Base-by-base conservation (phyloP, 179 eudicot genomes). In the Beta lomatogona region DNA sequence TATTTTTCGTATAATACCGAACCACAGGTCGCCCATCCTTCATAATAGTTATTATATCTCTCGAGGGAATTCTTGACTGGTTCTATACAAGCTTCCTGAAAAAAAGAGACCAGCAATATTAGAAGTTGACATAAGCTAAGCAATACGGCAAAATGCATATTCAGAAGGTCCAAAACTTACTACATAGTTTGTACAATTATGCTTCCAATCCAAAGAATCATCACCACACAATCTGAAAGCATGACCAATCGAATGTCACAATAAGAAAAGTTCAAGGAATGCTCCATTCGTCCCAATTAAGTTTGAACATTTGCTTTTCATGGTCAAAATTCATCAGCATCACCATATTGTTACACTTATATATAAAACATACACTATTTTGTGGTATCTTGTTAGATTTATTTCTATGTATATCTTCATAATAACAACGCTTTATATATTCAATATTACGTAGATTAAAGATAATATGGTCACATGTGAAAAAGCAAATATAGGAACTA, bases 21-120 rank as follows among this genome's bases (percentile, higher is more conserved):
- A 64, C 82, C 87, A 81, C 83, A 82, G 79, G 73, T 72, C 57
- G 78, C 76, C 89, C 89, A 90, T 58, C 85, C 77, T 67, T 83
- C 82, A 76, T 86, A 83, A 80, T 84, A 84, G 63, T 58, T 77
- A 50, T 80, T 52, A 73, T 72, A 90, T 82, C 83, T 83, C 74
- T 83, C 82, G 68, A 86, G 81, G 41, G 86, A 80, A 13, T 64
- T 78, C 79, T 53, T 79, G 22, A 85, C 87, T 66, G 65, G 22
- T 19, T 74, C 78, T 80, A 79, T 77, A 48, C 11, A 80, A 73
- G 82, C 79, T 55, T 86, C 84, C 16, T 63, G 77, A 44, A 70
- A 76, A 45, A 36, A n/a, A 16, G 0, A 57, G n/a, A 50, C 28
- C 46, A 36, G 10, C 53, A 16, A 63, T 59, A 10, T 44, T 15